A percentile compares a stretch with the other conserved stretches of the same genome.
phyloP scores from a whole-genome alignment of 1,139 yeast genomes.

The Blastobotrys ciferrii region DNA sequence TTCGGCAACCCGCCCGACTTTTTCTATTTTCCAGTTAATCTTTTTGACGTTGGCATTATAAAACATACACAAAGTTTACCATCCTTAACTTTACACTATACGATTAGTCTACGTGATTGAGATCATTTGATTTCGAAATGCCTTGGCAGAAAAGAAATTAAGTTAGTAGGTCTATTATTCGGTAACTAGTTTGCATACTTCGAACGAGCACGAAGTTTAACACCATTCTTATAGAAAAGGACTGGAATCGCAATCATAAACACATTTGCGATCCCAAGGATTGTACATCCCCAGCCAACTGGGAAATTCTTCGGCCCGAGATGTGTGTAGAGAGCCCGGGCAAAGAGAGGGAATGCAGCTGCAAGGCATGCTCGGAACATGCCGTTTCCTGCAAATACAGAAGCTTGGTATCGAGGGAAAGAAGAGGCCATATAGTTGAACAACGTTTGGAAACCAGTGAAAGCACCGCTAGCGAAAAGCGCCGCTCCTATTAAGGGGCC shows the following conservation, averaged over 20 bases:
- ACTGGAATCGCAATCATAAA: conserved; percentile 37
- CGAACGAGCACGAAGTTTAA: conserved; percentile 44
- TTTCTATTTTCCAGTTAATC: too few species aligned
- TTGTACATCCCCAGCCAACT: conserved; percentile 54
- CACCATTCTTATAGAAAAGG: conserved; percentile 44
- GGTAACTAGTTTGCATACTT: conserved; percentile 27
- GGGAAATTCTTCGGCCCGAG: conserved; percentile 31
- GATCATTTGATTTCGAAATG: too few species aligned
- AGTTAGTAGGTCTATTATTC: not conserved
- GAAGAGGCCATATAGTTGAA: conserved; percentile 67
- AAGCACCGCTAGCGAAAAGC: conserved; percentile 72
- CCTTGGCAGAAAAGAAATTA: not conserved
- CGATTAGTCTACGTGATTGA: too few species aligned
- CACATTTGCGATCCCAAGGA: conserved; percentile 46
- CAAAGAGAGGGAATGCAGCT: conserved; percentile 61
- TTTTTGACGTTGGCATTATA: not conserved
- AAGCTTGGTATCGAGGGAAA: conserved; percentile 66
- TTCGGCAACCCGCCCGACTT: not conserved
- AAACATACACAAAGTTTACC: not conserved
- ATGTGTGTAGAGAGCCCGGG: conserved; percentile 47
- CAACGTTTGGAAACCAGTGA: conserved; percentile 70
- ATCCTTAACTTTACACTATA: too few species aligned
- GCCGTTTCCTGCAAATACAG: conserved; percentile 56
- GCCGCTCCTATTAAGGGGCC: conserved; percentile 72
- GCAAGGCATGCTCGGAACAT: conserved; percentile 53